Evolutionary conservation across 2,329 filamentous ascomycete species (phyloP).

Genomic region (Aspergillus fumigatus): DNA sequence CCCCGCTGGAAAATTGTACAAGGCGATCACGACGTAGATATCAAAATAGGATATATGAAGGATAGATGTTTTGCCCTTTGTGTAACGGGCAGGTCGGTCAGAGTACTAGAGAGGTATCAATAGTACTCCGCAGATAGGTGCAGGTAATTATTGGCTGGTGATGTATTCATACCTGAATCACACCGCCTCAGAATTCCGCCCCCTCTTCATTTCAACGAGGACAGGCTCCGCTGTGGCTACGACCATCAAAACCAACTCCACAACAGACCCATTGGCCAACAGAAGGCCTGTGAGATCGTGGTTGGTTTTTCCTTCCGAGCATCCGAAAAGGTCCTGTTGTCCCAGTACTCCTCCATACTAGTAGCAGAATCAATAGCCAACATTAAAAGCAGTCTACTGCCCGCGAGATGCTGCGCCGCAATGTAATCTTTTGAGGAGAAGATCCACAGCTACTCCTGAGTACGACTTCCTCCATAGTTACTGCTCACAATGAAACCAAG

Average conservation of each 20-base stretch:
- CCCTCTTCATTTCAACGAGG: neutral
- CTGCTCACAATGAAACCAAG: neutral
- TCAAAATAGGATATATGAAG: neutral
- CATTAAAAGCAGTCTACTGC: too few relatives aligned
- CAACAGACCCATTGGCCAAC: too few relatives aligned
- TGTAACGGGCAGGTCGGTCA: neutral
- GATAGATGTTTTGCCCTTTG: neutral
- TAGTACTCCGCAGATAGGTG: too few relatives aligned
- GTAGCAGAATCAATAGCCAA: neutral
- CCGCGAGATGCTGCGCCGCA: too few relatives aligned
- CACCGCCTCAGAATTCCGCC: neutral
- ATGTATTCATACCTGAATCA: neutral
- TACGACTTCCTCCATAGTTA: neutral
- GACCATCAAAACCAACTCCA: neutral
- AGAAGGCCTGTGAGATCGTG: neutral
- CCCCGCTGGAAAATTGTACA: constrained; percentile 21
- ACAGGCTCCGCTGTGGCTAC: neutral
- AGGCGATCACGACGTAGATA: constrained; percentile 4
- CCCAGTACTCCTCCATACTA: neutral
- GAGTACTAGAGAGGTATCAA: neutral
- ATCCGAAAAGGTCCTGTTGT: neutral
- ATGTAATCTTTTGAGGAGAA: neutral
- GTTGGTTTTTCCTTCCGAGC: neutral
- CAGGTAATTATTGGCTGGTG: neutral
- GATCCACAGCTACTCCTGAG: neutral